Base-by-base conservation (phyloP, 441 rosid genomes). In the Eruca vesicaria region DNA sequence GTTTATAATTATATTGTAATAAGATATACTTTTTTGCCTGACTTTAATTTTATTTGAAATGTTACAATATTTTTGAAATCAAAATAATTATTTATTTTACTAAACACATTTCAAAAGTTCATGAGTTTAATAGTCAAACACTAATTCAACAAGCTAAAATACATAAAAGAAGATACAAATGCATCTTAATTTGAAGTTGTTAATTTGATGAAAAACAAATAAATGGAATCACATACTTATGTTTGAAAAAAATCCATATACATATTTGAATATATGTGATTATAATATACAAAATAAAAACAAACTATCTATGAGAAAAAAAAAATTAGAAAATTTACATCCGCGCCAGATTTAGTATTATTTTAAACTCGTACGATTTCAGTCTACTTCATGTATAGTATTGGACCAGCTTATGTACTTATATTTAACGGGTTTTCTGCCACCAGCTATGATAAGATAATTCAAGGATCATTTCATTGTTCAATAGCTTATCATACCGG, bases 401-500 rank as follows among this genome's bases (percentile, higher is more conserved):
- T n/a, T n/a, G n/a, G n/a, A n/a, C n/a, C n/a, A n/a, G n/a, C n/a
- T n/a, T n/a, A n/a, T n/a, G n/a, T n/a, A n/a, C n/a, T n/a, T n/a
- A n/a, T n/a, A 11, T 15, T 56, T 57, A 28, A 28, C 21, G 71
- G 2, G 5, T 10, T 63, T 26, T 18, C n/a, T 5, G 65, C 26
- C 7, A 16, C 64, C 19, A 61, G 65, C 43, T 63, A 28, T 33
- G 78, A 67, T 66, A 29, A 19, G 71, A 55, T 41, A 38, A 56
- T 43, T 65, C 55, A 65, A 73, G 20, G 18, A 55, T 45, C 50
- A 10, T 45, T 68, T 60, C 56, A 52, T 57, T 23, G 60, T 59
- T 48, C 41, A 60, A 16, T 68, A 23, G 63, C 63, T 60, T 75
- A 68, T 67, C 55, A 68, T 67, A 19, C 21, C 50, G 28, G 56